Conservation (phyloP, 352 stramenopile genomes). For the Peronospora farinosa region DNA sequence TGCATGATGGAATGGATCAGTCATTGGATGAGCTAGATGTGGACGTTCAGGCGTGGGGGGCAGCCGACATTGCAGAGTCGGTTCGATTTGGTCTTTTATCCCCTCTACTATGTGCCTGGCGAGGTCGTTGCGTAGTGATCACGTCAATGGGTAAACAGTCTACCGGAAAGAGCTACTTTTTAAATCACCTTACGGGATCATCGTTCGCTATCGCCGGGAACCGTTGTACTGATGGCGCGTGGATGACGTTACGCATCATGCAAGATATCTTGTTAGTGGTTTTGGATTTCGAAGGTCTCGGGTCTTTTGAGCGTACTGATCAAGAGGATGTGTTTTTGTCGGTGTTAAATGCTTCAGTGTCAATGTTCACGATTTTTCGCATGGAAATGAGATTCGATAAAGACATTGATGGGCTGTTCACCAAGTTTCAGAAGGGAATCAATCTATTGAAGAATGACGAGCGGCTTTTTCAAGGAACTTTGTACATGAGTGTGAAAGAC, state of each 20-base stretch:
- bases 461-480: constrained; percentile 44
- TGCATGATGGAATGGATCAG: constrained; percentile 40
- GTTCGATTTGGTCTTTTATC: constrained; percentile 46
- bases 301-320: constrained; percentile 64
- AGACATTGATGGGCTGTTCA: constrained; percentile 63
- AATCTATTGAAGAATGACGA: constrained; percentile 58
- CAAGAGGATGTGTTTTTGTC: constrained; percentile 75
- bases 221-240: constrained; percentile 58
- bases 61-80: constrained; percentile 41
- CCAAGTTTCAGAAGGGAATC: constrained; percentile 59
- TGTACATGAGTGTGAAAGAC: constrained; percentile 75
- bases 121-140: constrained; percentile 38
- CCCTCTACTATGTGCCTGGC: constrained; percentile 36
- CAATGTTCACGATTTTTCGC: constrained; percentile 67
- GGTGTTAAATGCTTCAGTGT: constrained; percentile 63
- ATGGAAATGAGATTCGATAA: constrained; percentile 72
- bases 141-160: constrained; percentile 71
- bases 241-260: constrained; percentile 51
- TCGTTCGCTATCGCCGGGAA: constrained; percentile 66
- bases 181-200: constrained; percentile 68
- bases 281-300: constrained; percentile 72
- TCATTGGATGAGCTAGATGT: constrained; percentile 18
- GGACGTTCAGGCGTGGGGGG: constrained; percentile 18
- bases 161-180: constrained; percentile 73
- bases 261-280: constrained; percentile 52